Evolutionary conservation across 176 grass and related monocot species (phyloP), one percentile per base, ranked within the genome.

Genomic region (Triticum turgidum): DNA sequence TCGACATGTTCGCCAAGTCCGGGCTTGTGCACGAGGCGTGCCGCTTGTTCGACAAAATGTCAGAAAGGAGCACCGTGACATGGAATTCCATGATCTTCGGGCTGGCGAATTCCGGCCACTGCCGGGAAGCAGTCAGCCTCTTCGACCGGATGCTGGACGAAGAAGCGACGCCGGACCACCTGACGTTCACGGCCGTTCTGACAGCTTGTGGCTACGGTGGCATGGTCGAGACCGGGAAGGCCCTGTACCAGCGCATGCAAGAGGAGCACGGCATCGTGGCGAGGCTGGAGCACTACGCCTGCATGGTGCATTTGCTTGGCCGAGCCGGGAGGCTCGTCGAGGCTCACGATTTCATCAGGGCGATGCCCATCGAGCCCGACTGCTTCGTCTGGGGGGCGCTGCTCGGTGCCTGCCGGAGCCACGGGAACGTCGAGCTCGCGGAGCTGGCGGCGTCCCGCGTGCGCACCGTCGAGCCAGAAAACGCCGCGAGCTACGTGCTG

Each of bases 31-130:
- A 18, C 0, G 88, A 95, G 56, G 93, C 93, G 1, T 32, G 9
- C 27, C 30, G 52, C 21, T 17, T 95, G 21, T 95, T 95, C 7
- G 71, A 89, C 27, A 90, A 34, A 12, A 95, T 95, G 90, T 3
- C 20, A 0, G 77, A 71, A 11, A 89, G 88, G 78, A 95, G 66
- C 41, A 87, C 90, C 5, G 90, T 91, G 72, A 84, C 93, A 61
- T 95, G 86, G 86, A 95, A 95, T 70, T 87, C 93, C 32, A 95
- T 95, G 90, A 91, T 95, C 56, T 95, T 95, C 18, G 93, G 90
- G 3, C 89, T 91, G 56, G 90, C 86, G 2, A 92, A 92, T 75
- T 90, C 89, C 2, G 88, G 90, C 14, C 82, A 89, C 14, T 91
- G 93, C 84, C 38, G 61, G 17, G 86, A 95, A 66, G 90, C 90